Conservation (phyloP, 176 grass and related monocot genomes). For the Aegilops umbellulata region DNA sequence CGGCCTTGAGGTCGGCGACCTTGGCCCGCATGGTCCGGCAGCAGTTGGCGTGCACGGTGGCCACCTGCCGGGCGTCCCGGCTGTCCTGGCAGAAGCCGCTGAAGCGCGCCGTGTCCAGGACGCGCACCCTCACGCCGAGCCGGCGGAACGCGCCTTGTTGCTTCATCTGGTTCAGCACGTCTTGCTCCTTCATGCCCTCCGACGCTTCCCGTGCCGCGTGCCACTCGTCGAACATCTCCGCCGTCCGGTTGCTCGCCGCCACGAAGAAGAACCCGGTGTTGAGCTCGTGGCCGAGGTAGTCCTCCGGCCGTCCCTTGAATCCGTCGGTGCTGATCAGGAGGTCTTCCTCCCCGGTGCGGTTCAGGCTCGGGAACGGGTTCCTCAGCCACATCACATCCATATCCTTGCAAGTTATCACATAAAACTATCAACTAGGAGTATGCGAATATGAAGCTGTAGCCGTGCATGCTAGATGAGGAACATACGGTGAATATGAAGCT, state of each 20-base stretch:
- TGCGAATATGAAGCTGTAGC: too few relatives aligned
- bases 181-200: constrained; percentile 72
- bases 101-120: constrained; percentile 71
- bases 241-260: constrained; percentile 47
- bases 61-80: constrained; percentile 43
- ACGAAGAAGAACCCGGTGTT: constrained; percentile 71
- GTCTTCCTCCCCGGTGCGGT: constrained; percentile 23
- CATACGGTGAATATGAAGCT: constrained; percentile 72
- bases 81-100: constrained; percentile 73
- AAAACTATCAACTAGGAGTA: too few relatives aligned
- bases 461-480: not conserved
- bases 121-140: constrained; percentile 51
- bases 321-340: constrained; percentile 47
- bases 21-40: constrained; percentile 68
- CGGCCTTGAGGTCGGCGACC: constrained; percentile 55
- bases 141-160: constrained; percentile 42
- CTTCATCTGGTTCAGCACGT: constrained; percentile 63
- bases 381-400: constrained; percentile 56
- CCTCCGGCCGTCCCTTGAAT: constrained; percentile 35
- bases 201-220: constrained; percentile 33
- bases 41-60: constrained; percentile 83
- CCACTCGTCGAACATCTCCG: constrained; percentile 59
- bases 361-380: constrained; percentile 50
- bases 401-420: constrained; percentile 8
- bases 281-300: constrained; percentile 48